Evolutionary conservation across 2,329 filamentous ascomycete genomes (phyloP), one percentile per base, ranked within the genome.

Genomic region (Alternaria sp.): DNA sequence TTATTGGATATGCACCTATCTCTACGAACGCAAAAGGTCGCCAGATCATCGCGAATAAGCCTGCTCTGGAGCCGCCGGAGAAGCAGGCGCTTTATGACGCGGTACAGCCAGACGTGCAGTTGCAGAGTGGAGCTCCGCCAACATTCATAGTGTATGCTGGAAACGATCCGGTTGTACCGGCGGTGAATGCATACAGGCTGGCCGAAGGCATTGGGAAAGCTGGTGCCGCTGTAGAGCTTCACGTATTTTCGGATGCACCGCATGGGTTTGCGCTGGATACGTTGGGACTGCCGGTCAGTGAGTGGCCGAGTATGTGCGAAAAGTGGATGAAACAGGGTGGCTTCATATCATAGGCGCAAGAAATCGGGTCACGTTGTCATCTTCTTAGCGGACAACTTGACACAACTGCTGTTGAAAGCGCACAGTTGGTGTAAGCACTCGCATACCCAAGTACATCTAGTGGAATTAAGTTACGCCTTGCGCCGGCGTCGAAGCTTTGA

Each of bases 231-330:
- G 69, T 70, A 1, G 70, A 72, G 14, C 43, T 71, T n/a, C 68
- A 71, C 54, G 58, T 72, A 7, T 72, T 71, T 51, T 61, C 58
- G 14, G 67, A 71, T 33, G 70, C 70, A 33, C 70, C 69, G 47
- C 69, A 73, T 43, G 65, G 69, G 9, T 73, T 72, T 55, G 70
- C 55, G 3, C 7, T 72, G 11, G 70, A 73, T 47, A 71, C 67
- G 2, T 28, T 25, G 7, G 65, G 58, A 0, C 30, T 68, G 30
- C 68, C 70, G 10, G 69, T 70, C 0, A 62, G 57, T 30, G 63
- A 49, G 14, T 72, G 68, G 68, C 58, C 63, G 11, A 50, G 10
- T 11, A 53, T 71, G 45, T 71, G 68, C 57, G 67, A 70, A 47
- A 60, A 44, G 11, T 71, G 70, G 70, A 23, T 72, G 50, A 23